Base-by-base conservation (phyloP, 75 land plant genomes). In the Selaginella moellendorffii region DNA sequence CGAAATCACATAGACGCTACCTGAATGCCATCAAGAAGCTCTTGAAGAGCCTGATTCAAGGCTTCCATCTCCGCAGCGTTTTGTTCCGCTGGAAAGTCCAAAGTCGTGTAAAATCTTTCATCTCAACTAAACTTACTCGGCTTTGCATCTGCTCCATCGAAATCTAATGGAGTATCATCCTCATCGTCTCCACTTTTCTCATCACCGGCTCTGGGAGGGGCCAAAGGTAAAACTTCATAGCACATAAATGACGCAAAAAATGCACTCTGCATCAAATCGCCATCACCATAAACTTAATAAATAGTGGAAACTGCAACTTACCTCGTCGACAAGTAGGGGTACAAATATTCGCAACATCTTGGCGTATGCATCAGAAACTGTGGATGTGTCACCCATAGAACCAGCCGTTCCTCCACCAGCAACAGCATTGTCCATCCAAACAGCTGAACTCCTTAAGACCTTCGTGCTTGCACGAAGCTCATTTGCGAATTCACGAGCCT, bases 211-310 rank as follows among this genome's bases (percentile, higher is more conserved):
- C n/a, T 24, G 19, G 78, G 82, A 29, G 90, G 85, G 71, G 73
- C 81, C 52, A 95, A 79, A 10, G 97, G 81, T 30, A 92, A 80
- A 54, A 89, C 99, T 60, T 95, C 99, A 78, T 88, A 95, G 76
- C 99, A 89, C 99, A 95, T 95, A 59, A 95, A 95, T 42, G 85
- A 88, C 58, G 99, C 99, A 76, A 95, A 95, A 52, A 95, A 95
- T 1, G 99, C 81, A 72, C 99, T 90, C 99, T 95, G 87, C 68
- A 83, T 23, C 61, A 14, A 36, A 36, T 5, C 46, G 14, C 46
- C 46, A 36, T 36, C 46, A 36, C 14, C n/a, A 14, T 36, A 36
- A 36, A 36, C 46, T 5, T 36, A 36, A 36, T 14, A 36, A 36
- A 14, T 5, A 5, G 46, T 14, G 14, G 5, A 36, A 14, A 36